phyloP scores from a whole-genome alignment of 805 yeast genomes.

The Saturnispora silvae region DNA sequence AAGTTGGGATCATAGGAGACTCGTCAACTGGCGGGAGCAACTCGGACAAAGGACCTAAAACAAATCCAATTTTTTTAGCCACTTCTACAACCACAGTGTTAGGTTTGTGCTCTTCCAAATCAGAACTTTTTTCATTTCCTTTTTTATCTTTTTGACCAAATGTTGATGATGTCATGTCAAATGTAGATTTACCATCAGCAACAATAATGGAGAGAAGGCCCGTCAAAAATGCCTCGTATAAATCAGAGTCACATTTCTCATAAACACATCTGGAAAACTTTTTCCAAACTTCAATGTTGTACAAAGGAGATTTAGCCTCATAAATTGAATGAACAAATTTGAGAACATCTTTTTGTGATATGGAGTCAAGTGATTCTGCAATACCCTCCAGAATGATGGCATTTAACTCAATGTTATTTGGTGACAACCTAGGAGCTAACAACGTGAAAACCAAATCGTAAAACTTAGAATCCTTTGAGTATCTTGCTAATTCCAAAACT shows the following conservation, averaged over 20 bases:
- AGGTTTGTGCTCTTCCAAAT: constrained; percentile 65
- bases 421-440: constrained; percentile 59
- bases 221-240: constrained; percentile 3
- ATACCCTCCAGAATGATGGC: constrained; percentile 49
- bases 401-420: constrained; percentile 42
- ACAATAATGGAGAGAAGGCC: background rate
- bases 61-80: constrained; percentile 56
- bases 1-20: constrained; percentile 32
- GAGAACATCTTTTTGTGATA: constrained; percentile 57
- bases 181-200: background rate
- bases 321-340: constrained; percentile 51
- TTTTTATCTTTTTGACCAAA: constrained; percentile 42
- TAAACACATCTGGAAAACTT: constrained; percentile 1
- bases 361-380: constrained; percentile 47
- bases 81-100: constrained; percentile 59
- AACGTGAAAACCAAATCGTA: constrained; percentile 72
- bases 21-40: constrained; percentile 52
- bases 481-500: constrained; percentile 52
- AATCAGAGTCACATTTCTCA: background rate
- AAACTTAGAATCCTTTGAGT: constrained; percentile 61
- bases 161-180: background rate
- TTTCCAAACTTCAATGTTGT: constrained; percentile 35
- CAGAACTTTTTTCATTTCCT: constrained; percentile 69
- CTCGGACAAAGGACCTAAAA: constrained; percentile 64
- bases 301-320: constrained; percentile 30